Evolutionary conservation across 1,139 yeast species (phyloP), one percentile per base, ranked within the genome.

Genomic region (Debaryomyces fabryi): DNA sequence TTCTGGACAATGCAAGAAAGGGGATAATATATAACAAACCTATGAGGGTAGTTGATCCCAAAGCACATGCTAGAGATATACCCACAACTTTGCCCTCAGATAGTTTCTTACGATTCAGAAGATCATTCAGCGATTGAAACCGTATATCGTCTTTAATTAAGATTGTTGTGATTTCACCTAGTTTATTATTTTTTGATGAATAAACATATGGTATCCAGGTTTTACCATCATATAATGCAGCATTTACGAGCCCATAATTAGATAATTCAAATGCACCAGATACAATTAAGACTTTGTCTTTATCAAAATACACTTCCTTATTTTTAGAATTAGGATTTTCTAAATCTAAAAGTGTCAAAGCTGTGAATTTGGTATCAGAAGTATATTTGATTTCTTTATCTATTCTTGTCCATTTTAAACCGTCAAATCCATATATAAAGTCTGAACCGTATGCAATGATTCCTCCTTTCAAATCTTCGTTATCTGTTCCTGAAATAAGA

Each of bases 11-110:
- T 42, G 74, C 72, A 61, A 74, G 74, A 49, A 78, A 74, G 4
- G 86, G 78, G 4, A 83, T 63, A 12, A 86, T 72, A 50, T 88
- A 91, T 39, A 83, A 63, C 24, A 82, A 69, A 24, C 93, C 87
- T 46, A 92, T 65, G 1, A 88, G 63, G 9, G 85, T 72, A 42
- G 92, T 81, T 2, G 97, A 82, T 1, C 93, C 96, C 37, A 93
- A 66, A 0, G 98, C 92, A 60, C 93, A 80, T 0, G 97, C 98
- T 49, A 91, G 77, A 0, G 96, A 86, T 34, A 93, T 83, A 29
- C 96, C 86, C 6, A 91, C 96, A 16, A 92, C 91, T 63, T 85
- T 89, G 1, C 98, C 98, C 25, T 55, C 58, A 3, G 77, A 71
- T 52, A 75, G 57, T 3, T 57, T 51, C 18, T 58, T 60, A 10